phyloP scores from a whole-genome alignment of 495 filamentous ascomycete species.

The Neurospora sp. region DNA sequence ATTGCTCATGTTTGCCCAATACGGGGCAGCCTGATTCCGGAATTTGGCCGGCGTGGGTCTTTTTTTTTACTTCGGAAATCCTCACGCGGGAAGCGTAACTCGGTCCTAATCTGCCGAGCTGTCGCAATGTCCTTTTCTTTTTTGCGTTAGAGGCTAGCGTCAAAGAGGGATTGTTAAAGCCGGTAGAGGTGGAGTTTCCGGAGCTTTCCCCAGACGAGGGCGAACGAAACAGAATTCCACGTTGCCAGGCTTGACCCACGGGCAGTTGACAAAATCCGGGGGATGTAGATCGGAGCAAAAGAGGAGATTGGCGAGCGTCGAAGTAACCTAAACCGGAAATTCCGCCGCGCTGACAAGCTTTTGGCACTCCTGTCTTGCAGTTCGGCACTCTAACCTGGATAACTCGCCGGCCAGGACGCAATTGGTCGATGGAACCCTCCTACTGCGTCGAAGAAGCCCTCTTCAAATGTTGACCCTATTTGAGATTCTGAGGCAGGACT shows the following conservation, averaged over 20 bases:
- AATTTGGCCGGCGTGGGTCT: not conserved
- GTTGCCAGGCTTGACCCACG: not conserved
- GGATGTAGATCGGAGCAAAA: not conserved
- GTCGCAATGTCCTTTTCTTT: not conserved
- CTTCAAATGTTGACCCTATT: not conserved
- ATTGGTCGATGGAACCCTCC: not conserved
- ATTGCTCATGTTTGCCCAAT: slow-evolving; percentile 9
- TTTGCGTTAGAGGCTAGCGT: not conserved
- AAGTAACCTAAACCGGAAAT: not conserved
- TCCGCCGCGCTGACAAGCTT: not conserved
- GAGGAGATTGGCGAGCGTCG: not conserved
- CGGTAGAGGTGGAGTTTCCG: not conserved
- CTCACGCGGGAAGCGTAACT: not conserved
- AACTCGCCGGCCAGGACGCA: not conserved
- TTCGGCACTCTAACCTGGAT: not conserved
- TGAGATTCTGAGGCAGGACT: not conserved
- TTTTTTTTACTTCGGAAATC: not conserved
- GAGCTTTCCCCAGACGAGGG: not conserved
- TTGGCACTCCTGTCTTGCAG: not conserved
- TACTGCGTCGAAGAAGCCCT: not conserved
- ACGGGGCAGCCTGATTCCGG: not conserved
- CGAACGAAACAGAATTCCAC: not conserved
- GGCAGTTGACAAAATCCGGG: not conserved
- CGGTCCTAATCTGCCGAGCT: not conserved
- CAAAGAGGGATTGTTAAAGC: not conserved